phyloP scores from a whole-genome alignment of 352 stramenopile species.

The Thraustotheca clavata region DNA sequence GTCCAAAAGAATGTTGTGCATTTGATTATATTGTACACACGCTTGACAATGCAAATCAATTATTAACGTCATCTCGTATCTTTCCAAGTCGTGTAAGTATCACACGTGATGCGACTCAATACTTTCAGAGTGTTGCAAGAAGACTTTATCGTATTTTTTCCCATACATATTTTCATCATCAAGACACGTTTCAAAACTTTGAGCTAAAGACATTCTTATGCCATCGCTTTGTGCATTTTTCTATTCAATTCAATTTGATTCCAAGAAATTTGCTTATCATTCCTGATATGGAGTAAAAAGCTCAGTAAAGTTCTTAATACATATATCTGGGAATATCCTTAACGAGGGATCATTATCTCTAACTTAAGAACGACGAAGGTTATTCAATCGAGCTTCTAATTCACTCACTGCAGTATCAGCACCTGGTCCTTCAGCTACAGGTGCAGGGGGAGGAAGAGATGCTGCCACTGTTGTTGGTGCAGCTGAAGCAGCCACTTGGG shows the following conservation, averaged over 20 bases:
- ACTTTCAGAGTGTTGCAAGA: constrained; percentile 76
- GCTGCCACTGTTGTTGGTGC: constrained; percentile 42
- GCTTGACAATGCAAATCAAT: constrained; percentile 80
- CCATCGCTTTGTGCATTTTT: constrained; percentile 80
- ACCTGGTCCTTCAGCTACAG: constrained; percentile 31
- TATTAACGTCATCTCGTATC: constrained; percentile 72
- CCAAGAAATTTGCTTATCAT: constrained; percentile 79
- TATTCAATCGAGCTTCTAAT: constrained; percentile 96
- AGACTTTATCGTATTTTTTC: constrained; percentile 80
- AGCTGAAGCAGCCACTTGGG: constrained; percentile 32
- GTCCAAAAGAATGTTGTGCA: constrained; percentile 70
- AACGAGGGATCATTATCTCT: background rate
- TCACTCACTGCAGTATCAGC: constrained; percentile 88
- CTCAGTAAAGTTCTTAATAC: background rate
- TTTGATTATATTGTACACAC: constrained; percentile 84
- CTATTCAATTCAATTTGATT: constrained; percentile 66
- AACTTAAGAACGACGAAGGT: constrained; percentile 74
- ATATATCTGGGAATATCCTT: background rate
- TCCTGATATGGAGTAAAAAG: constrained; percentile 46
- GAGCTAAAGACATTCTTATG: constrained; percentile 68
- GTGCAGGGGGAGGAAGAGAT: constrained; percentile 36
- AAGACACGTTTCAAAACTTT: constrained; percentile 61
- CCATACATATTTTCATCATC: constrained; percentile 78
- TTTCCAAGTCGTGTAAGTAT: constrained; percentile 72
- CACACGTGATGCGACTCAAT: constrained; percentile 71